phyloP scores from a whole-genome alignment of 768 basidiomycete species.

The Lactarius hengduanensis region DNA sequence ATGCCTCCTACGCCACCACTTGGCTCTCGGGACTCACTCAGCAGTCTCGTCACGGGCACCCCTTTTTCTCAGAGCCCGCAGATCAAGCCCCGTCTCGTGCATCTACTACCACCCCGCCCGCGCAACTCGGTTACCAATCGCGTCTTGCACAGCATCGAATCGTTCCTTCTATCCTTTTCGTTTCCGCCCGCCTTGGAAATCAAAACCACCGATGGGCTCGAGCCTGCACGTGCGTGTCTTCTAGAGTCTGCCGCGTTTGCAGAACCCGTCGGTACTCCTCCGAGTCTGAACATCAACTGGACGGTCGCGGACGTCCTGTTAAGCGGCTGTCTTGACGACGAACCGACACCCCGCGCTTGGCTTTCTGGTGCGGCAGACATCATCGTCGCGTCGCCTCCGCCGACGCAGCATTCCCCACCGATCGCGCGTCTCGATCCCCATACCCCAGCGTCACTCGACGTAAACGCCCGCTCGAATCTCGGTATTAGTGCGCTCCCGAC shows the following conservation, averaged over 20 bases:
- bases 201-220: not conserved
- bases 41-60: constrained; percentile 2
- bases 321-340: constrained; percentile 38
- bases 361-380: constrained; percentile 37
- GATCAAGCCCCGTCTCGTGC: constrained; percentile 34
- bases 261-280: constrained; percentile 19
- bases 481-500: constrained; percentile 30
- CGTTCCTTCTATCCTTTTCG: constrained; percentile 40
- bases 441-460: not conserved
- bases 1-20: constrained; percentile 30
- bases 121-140: constrained; percentile 33
- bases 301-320: constrained; percentile 38
- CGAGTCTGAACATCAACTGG: constrained; percentile 32
- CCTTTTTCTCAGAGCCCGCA: constrained; percentile 13
- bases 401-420: not conserved
- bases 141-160: constrained; percentile 38
- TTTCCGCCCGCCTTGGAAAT: constrained; percentile 25
- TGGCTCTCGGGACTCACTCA: constrained; percentile 29
- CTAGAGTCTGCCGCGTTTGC: constrained; percentile 21
- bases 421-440: not conserved
- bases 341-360: constrained; percentile 34
- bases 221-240: constrained; percentile 16
- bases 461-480: not conserved
- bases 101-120: constrained; percentile 34
- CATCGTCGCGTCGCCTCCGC: constrained; percentile 30